A percentile compares a stretch with the other conserved stretches of the same genome.
Evolutionary conservation across 305 asterid genomes (phyloP).

Genomic region (Solanum hybrid): DNA sequence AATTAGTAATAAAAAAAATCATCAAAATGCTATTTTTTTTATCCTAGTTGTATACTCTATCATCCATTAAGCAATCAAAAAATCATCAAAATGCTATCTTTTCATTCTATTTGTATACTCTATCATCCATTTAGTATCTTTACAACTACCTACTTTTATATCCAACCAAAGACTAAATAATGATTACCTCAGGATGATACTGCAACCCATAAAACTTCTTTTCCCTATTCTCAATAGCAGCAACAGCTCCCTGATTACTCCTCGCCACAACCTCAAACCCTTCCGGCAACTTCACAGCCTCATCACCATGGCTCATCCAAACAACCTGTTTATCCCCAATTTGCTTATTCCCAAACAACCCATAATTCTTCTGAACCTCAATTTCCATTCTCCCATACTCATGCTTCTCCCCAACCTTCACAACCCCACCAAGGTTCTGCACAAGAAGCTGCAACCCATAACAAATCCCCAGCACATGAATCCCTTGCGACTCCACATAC

Average conservation of each 20-base stretch:
- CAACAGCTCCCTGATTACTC: conserved; percentile 76
- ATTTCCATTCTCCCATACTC: conserved; percentile 95
- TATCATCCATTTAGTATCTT: not conserved
- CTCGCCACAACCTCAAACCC: conserved; percentile 82
- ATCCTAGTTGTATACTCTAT: too few species aligned
- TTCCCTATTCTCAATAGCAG: conserved; percentile 54
- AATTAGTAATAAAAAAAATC: not conserved
- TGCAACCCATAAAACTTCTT: conserved; percentile 78
- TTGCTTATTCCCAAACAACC: conserved; percentile 52
- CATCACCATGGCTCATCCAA: conserved; percentile 99
- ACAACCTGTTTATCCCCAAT: conserved; percentile 77
- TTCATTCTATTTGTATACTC: not conserved
- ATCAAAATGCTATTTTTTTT: not conserved
- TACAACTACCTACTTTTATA: not conserved
- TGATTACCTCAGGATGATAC: conserved; percentile 86
- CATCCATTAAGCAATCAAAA: not conserved
- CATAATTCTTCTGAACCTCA: conserved; percentile 33
- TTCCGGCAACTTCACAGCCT: conserved; percentile 78
- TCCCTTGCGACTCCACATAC: conserved; percentile 38
- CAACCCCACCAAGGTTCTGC: conserved; percentile 78
- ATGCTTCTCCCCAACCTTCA: conserved; percentile 67
- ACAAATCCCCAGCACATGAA: conserved; percentile 70
- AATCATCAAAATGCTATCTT: not conserved
- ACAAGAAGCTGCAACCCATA: conserved; percentile 87
- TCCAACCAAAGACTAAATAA: not conserved